Evolutionary conservation across 306 rosid genomes (phyloP), one percentile per base, ranked within the genome.

Genomic region (Arachis hypogaea): DNA sequence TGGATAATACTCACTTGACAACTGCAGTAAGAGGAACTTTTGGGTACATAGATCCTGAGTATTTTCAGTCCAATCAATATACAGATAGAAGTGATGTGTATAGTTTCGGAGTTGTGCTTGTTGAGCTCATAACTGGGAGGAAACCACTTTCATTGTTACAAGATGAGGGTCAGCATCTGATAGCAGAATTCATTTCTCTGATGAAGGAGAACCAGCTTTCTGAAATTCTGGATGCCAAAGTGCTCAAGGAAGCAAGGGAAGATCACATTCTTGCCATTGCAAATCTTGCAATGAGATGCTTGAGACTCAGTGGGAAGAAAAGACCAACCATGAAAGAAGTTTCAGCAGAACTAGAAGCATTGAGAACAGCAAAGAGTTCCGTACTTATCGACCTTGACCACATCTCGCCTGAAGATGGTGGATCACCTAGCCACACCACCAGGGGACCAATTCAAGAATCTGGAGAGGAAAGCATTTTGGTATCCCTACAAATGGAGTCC

Each of bases 41-140:
- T 6, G 96, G 92, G 9, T 89, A 89, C 78, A 75, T 89, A 8
- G 96, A 87, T 76, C 96, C 96, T 0, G 92, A 80, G 72, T 89
- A 83, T 72, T 87, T 87, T 14, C 88, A 77, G 40, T 78, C 87
- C 8, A 77, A 85, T 74, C 82, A 83, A 12, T 86, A 82, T 65
- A 82, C 93, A 1, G 88, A 87, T 11, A 90, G 73, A 30, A 83
- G 86, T 66, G 86, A 83, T 71, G 86, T 79, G 5, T 83, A 83
- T 56, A 83, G 91, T 71, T 90, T 86, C 42, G 96, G 93, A 12
- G 90, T 89, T 9, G 82, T 86, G 0, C 79, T 89, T 33, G 83
- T 83, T 3, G 92, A 89, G 69, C 78, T 89, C 18, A 55, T 89
- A 28, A 82, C 86, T 0, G 88, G 87, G 28, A 59, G 71, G 71